These are phyloP conservation scores for Endothia cerciana DNA, from an alignment of 2,329 filamentous ascomycete genomes.

Conservation along the genomic window DNA sequence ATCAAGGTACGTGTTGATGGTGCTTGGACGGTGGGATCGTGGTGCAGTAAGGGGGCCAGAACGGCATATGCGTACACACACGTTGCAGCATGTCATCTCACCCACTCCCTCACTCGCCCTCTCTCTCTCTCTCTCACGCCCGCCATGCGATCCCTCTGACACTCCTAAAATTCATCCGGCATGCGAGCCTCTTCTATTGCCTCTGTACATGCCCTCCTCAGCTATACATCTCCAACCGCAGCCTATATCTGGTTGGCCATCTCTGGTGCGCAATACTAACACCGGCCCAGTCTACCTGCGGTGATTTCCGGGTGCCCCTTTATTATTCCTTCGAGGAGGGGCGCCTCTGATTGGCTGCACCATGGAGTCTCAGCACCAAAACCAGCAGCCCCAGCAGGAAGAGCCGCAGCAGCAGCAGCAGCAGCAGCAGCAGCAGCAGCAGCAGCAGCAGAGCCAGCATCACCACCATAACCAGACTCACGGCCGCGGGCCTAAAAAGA, in stretches of 20 bases:
- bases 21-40: constrained; percentile 6
- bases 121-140: neutral
- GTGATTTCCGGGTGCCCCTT: constrained; percentile 9
- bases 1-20: constrained; percentile 18
- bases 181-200: neutral
- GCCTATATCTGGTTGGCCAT: neutral
- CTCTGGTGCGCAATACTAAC: constrained; percentile 5
- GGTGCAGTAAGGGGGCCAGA: constrained; percentile 20
- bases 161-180: neutral
- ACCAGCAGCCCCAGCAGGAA: constrained; percentile 11
- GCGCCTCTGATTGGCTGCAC: constrained; percentile 29
- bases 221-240: neutral
- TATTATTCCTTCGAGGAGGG: constrained; percentile 15
- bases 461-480: neutral
- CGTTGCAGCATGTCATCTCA: constrained; percentile 7
- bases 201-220: neutral
- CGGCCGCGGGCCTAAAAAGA: constrained; percentile 22
- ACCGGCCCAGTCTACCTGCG: neutral
- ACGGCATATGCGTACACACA: neutral
- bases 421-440: constrained; percentile 15
- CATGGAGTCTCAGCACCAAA: constrained; percentile 28
- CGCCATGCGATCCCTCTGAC: neutral
- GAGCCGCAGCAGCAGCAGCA: constrained; percentile 7
- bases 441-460: neutral
- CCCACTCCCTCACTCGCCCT: constrained; percentile 4